Conservation (phyloP, 345 rosid genomes). For the Excoecaria agallocha region DNA sequence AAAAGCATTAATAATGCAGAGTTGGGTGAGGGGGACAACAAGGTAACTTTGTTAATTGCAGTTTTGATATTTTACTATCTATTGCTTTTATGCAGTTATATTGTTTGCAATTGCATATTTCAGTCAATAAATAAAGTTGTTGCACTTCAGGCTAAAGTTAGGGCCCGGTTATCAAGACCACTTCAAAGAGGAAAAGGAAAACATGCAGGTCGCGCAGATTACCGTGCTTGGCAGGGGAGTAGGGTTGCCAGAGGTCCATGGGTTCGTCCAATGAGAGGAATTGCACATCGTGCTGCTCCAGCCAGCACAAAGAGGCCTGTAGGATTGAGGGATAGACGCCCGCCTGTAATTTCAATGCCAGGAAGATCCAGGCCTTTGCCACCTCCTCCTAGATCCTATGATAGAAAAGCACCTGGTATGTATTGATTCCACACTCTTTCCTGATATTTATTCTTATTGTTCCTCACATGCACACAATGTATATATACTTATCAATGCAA, state of each 20-base stretch:
- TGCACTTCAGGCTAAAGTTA: constrained; percentile 73
- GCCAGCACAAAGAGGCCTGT: constrained; percentile 54
- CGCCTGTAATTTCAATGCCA: constrained; percentile 65
- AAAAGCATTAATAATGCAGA: constrained; percentile 90
- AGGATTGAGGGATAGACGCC: constrained; percentile 67
- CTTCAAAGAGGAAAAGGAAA: constrained; percentile 80
- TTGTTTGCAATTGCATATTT: neutral
- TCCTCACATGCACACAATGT: too few relatives aligned
- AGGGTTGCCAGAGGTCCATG: constrained; percentile 63
- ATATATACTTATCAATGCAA: neutral
- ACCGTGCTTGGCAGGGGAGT: constrained; percentile 58
- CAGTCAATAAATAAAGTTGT: neutral
- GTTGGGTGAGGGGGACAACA: constrained; percentile 74
- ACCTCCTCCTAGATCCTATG: constrained; percentile 74
- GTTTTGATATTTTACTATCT: neutral
- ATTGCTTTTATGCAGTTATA: constrained; percentile 10
- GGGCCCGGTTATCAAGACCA: constrained; percentile 94
- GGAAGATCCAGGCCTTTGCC: constrained; percentile 69
- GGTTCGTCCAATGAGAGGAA: constrained; percentile 58
- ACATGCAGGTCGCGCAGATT: constrained; percentile 52
- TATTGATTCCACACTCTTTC: constrained; percentile 1
- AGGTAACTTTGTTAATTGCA: constrained; percentile 43
- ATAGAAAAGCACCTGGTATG: constrained; percentile 82
- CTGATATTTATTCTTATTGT: too few relatives aligned
- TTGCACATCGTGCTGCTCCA: constrained; percentile 51